phyloP scores from a whole-genome alignment of 169 alveolate species.

The Perkinsus olseni region DNA sequence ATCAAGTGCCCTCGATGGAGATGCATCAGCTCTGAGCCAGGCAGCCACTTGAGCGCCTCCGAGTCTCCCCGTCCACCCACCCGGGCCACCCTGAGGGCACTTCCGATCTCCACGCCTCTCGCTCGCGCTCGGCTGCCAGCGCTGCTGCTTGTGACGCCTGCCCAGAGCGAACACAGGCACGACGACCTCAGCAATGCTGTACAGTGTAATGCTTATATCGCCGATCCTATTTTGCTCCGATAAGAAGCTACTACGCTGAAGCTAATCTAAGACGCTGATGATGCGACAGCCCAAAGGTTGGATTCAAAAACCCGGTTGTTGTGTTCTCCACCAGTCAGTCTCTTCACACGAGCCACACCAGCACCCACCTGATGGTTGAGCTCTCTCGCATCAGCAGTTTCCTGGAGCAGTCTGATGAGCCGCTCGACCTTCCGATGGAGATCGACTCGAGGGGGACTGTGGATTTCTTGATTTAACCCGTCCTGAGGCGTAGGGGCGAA shows the following conservation, averaged over 20 bases:
- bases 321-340: not conserved
- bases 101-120: not conserved
- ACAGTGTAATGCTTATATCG: not conserved
- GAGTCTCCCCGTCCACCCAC: not conserved
- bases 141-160: not conserved
- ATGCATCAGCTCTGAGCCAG: not conserved
- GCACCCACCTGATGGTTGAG: not conserved
- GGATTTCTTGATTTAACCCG: not conserved
- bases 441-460: not conserved
- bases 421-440: not conserved
- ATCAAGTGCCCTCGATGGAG: not conserved
- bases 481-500: too few relatives aligned
- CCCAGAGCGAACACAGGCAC: not conserved
- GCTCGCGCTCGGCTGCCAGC: not conserved
- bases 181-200: not conserved
- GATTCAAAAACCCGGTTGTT: not conserved
- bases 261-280: too few relatives aligned
- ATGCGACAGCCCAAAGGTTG: too few relatives aligned
- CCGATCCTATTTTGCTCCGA: too few relatives aligned
- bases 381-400: not conserved
- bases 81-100: too few relatives aligned
- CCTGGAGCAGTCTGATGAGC: not conserved
- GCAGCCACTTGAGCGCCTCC: not conserved
- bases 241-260: too few relatives aligned
- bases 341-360: not conserved